phyloP scores from a whole-genome alignment of 805 yeast species.

The Myxozyma neotropica region DNA sequence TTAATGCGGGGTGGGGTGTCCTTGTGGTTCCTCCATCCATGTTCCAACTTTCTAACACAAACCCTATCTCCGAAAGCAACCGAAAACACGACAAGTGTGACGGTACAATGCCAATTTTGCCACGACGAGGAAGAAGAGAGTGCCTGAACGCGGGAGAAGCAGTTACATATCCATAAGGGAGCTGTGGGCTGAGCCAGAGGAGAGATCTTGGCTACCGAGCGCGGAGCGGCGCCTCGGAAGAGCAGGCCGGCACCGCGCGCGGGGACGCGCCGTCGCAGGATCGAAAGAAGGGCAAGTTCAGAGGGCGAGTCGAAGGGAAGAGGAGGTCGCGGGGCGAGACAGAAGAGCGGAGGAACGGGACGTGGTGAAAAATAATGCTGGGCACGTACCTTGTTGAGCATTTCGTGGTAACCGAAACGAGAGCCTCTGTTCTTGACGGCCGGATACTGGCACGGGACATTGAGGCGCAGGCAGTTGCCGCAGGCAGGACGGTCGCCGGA shows the following conservation, averaged over 20 bases:
- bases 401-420: slow-evolving; percentile 42
- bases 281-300: too few relatives aligned
- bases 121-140: too few relatives aligned
- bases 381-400: slow-evolving; percentile 35
- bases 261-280: too few relatives aligned
- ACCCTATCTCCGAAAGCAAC: background rate
- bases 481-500: slow-evolving; percentile 46
- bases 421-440: slow-evolving; percentile 44
- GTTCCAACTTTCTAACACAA: background rate
- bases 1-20: background rate
- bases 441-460: slow-evolving; percentile 44
- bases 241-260: too few relatives aligned
- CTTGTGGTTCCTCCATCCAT: background rate
- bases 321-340: background rate
- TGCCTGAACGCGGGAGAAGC: too few relatives aligned
- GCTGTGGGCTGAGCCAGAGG: too few relatives aligned
- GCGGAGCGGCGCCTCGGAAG: too few relatives aligned
- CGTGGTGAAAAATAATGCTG: background rate
- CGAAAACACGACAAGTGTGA: background rate
- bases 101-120: too few relatives aligned
- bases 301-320: too few relatives aligned
- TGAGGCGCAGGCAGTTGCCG: slow-evolving; percentile 41
- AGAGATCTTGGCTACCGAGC: too few relatives aligned
- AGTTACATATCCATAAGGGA: too few relatives aligned
- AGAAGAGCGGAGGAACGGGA: background rate